Evolutionary conservation across 2,329 filamentous ascomycete species (phyloP).

Genomic region (Colletotrichum gloeosporioides): DNA sequence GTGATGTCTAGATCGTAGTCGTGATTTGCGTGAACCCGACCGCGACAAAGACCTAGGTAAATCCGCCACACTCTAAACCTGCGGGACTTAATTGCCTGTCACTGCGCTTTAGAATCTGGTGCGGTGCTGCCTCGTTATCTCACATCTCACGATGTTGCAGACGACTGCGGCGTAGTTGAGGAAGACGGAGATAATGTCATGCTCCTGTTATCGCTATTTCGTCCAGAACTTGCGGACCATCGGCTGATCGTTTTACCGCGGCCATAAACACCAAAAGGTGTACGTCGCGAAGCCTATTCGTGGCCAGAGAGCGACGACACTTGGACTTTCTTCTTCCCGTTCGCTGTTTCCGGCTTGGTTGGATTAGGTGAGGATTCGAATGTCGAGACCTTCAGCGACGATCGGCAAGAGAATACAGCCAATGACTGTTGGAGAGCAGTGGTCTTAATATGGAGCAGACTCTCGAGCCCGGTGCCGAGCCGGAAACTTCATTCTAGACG

Average conservation of each 20-base stretch:
- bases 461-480: not conserved
- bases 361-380: not conserved
- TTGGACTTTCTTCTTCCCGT: not conserved
- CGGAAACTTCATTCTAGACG: not conserved
- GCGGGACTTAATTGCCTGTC: not conserved
- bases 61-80: not conserved
- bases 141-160: not conserved
- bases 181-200: not conserved
- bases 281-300: not conserved
- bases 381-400: not conserved
- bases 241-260: not conserved
- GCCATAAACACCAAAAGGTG: too few species aligned
- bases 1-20: not conserved
- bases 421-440: not conserved
- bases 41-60: not conserved
- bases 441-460: not conserved
- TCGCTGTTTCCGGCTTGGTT: not conserved
- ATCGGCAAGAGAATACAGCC: not conserved
- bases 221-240: not conserved
- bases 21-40: not conserved
- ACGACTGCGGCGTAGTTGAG: not conserved
- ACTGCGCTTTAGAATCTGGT: not conserved
- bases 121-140: not conserved
- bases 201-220: not conserved
- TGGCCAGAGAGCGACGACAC: not conserved